Percentiles rank a stretch among this genome's conserved stretches.
These are phyloP conservation scores for Colletotrichum simmondsii DNA, from an alignment of 2,329 filamentous ascomycete genomes.

Conservation along the genomic window DNA sequence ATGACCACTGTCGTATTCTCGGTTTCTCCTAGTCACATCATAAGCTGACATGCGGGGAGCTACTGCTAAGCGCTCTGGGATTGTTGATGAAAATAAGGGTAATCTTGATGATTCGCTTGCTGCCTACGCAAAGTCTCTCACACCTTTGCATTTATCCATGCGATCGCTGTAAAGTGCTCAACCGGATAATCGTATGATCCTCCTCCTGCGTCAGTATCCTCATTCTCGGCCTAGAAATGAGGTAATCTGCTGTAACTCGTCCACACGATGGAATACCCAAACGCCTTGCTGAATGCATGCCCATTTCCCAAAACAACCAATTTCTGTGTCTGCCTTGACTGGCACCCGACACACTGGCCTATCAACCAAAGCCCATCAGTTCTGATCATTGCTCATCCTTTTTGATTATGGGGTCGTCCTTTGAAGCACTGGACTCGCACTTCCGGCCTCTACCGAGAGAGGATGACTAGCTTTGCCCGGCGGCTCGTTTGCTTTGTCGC, in stretches of 20 bases:
- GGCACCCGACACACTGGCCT: background rate
- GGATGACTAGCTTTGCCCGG: slow-evolving; percentile 30
- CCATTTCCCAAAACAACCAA: background rate
- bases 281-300: slow-evolving; percentile 29
- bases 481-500: slow-evolving; percentile 55
- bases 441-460: background rate
- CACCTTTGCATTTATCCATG: background rate
- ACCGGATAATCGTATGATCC: background rate
- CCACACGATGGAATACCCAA: background rate
- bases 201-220: background rate
- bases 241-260: background rate
- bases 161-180: background rate
- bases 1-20: background rate
- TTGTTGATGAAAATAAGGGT: background rate
- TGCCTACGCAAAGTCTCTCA: background rate
- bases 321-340: background rate
- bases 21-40: background rate
- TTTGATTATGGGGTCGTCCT: background rate
- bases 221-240: background rate
- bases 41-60: background rate
- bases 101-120: background rate
- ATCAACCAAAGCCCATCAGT: background rate
- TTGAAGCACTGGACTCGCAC: background rate
- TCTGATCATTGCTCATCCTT: background rate
- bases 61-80: background rate